Conservation (phyloP, 768 basidiomycete species). For the Clavaria fumosa region DNA sequence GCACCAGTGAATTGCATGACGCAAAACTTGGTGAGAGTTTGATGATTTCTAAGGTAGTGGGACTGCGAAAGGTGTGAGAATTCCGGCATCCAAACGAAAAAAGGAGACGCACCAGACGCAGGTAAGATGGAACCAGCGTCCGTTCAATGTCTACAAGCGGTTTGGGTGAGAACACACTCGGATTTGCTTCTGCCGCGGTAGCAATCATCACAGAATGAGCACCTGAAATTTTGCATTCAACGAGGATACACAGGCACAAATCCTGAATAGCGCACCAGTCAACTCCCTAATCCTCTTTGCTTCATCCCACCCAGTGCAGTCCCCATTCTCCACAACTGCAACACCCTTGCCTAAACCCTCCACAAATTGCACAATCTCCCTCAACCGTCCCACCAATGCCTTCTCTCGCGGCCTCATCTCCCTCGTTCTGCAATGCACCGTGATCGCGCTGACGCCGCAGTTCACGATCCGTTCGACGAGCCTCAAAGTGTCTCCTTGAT, state of each 20-base stretch:
- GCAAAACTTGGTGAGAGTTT: constrained; percentile 80
- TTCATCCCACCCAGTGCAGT: constrained; percentile 69
- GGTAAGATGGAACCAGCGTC: constrained; percentile 54
- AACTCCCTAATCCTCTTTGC: constrained; percentile 55
- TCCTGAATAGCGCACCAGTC: constrained; percentile 39
- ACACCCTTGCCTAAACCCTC: constrained; percentile 55
- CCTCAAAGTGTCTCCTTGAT: constrained; percentile 74
- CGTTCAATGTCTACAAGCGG: constrained; percentile 56
- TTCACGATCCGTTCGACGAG: constrained; percentile 80
- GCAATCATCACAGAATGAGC: constrained; percentile 95
- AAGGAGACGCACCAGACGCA: constrained; percentile 42
- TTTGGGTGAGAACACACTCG: constrained; percentile 63
- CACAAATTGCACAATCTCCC: constrained; percentile 79
- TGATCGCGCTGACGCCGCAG: constrained; percentile 80
- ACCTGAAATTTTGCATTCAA: constrained; percentile 23
- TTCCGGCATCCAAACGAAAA: background rate
- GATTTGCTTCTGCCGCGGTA: constrained; percentile 85
- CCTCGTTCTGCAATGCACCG: constrained; percentile 89
- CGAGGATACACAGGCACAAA: background rate
- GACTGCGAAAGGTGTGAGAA: constrained; percentile 26
- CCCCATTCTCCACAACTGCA: constrained; percentile 91
- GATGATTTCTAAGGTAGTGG: constrained; percentile 65
- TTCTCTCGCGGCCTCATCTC: constrained; percentile 76
- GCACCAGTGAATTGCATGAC: constrained; percentile 65
- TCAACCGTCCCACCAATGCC: constrained; percentile 64